phyloP scores from a whole-genome alignment of 108 stramenopile genomes.

The Cafeteria roenbergensis region DNA sequence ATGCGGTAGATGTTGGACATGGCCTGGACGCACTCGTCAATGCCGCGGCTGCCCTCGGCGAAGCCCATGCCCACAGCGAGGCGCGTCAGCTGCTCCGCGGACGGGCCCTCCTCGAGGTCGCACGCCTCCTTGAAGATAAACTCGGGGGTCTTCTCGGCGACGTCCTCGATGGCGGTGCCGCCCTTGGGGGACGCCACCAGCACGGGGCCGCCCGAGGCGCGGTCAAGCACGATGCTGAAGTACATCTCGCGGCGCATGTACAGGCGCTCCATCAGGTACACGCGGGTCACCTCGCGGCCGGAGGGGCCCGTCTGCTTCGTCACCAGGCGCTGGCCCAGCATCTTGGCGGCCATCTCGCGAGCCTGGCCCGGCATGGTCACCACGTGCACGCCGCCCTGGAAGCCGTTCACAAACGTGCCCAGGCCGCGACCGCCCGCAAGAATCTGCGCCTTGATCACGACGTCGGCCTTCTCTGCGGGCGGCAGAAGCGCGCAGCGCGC shows the following conservation, averaged over 20 bases:
- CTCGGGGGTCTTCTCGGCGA: constrained; percentile 61
- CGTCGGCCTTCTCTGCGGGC: constrained; percentile 21
- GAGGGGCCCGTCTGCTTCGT: constrained; percentile 68
- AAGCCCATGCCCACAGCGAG: constrained; percentile 33
- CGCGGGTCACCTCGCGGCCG: constrained; percentile 58
- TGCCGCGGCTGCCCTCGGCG: constrained; percentile 23
- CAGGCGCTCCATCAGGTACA: constrained; percentile 63
- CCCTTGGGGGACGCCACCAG: constrained; percentile 54
- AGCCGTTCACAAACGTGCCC: constrained; percentile 63
- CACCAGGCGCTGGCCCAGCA: constrained; percentile 61
- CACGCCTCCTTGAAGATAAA: constrained; percentile 48
- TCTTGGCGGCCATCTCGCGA: constrained; percentile 47
- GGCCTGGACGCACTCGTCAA: constrained; percentile 26
- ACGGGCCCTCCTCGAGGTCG: constrained; percentile 50
- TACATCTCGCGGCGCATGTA: constrained; percentile 65
- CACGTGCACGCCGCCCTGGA: constrained; percentile 72
- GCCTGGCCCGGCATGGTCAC: constrained; percentile 46
- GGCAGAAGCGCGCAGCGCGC: too few species aligned
- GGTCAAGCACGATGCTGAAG: constrained; percentile 62
- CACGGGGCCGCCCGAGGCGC: constrained; percentile 52
- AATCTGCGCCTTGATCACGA: constrained; percentile 69
- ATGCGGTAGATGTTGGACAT: constrained; percentile 59
- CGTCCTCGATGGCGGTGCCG: constrained; percentile 68
- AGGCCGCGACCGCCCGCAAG: constrained; percentile 67
- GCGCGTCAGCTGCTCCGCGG: constrained; percentile 39